Base-by-base conservation (phyloP, 768 basidiomycete genomes). In the Tricholoma bakamatsutake region DNA sequence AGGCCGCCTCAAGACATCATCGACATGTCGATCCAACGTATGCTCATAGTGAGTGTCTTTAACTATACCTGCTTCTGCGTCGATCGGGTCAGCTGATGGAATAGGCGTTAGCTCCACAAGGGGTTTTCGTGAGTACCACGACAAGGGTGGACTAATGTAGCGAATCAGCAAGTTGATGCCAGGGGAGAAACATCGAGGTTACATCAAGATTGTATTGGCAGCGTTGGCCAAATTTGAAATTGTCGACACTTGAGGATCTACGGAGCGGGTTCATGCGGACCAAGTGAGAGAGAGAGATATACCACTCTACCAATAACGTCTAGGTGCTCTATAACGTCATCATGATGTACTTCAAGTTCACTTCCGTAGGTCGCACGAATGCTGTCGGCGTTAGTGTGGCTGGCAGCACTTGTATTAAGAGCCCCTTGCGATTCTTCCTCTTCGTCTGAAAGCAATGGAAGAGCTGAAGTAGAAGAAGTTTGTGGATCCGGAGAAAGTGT, bases 241-340 rank as follows among this genome's bases (percentile, higher is more conserved):
- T 3, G 85, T 86, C 13, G 85, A 79, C 40, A 93, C 81, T 62
- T 88, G 81, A 1, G 85, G 82, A 65, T 93, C 90, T 85, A 31
- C 12, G 58, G 11, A 13, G 57, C 9, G n/a, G 34, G 24, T 12
- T 24, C 28, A 51, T 42, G 33, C 39, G 50, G 30, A 21, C 27
- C 11, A 13, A 9, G 31, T 18, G 17, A 4, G 8, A 18, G 0
- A 21, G 10, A 43, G 12, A 31, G 24, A 61, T 53, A 46, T 7
- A 43, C 12, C 27, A 50, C 74, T 45, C 61, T n/a, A 85, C 87
- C 88, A 57, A 90, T 88, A 42, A 83, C 85, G 69, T 93, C 90
- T 60, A 93, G 70, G 66, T 92, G 85, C 58, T 92, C 90, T 5
- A 93, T 88, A 47, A 92, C 80, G 61, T 90, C 86, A 62, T 92